Base-by-base conservation (phyloP, 345 rosid species). In the Ceriops decandra region DNA sequence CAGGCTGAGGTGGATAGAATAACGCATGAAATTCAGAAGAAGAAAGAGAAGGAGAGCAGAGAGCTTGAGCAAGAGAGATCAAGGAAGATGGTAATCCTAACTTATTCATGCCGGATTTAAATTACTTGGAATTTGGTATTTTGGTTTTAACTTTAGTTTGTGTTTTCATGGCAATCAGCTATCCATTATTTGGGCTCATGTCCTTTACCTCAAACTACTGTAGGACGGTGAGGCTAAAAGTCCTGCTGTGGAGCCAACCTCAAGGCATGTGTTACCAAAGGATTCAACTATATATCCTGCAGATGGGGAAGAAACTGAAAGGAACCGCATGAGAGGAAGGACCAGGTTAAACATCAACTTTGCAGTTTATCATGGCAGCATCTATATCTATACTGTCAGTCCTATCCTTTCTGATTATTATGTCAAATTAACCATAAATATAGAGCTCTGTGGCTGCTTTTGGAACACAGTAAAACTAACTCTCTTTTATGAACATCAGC, bases 181-280 rank as follows among this genome's bases (percentile, higher is more conserved):
- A 88, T 80, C 93, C 87, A 88, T 95, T 92, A 88, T 95, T 88
- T 88, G 96, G 96, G 92, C 86, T 95, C 98, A 95, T 95, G 92
- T 90, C 93, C 99, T 95, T 95, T 92, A 88, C 97, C 92, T 90
- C 93, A 88, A 89, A 92, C 99, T 95, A 84, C 96, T 92, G 98
- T 95, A 95, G 99, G 99, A 91, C 82, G 83, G 82, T 62, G 78
- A 76, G 86, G 81, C 71, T 68, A 67, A 61, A 61, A 74, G 74
- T 75, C 75, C 78, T 68, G 82, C 68, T 53, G 52, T 76, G 85
- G 95, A 80, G 64, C 68, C 36, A 28, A 57, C 68, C 58, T 77
- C 85, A 71, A 85, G 76, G 72, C 56, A 71, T n/a, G 19, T 68
- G 57, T 68, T 51, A 61, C 59, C 70, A 5, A 87, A 75, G 79